Evolutionary conservation across 306 rosid species (phyloP).

Genomic region (Crataegus laevigata): DNA sequence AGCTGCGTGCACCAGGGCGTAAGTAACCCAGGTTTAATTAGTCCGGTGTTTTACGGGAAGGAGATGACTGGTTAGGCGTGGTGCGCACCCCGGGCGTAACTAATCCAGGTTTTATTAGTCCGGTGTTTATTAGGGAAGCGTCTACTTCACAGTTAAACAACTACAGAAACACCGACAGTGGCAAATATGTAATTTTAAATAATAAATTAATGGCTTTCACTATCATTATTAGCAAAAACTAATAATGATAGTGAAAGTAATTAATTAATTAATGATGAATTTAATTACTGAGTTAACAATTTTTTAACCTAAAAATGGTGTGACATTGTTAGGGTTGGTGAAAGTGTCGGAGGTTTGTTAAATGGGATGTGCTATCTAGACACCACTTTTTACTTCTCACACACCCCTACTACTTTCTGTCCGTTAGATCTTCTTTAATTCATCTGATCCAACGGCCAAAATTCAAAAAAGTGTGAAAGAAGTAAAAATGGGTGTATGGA

Average conservation of each 20-base stretch:
- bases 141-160: background rate
- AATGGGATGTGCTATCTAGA: too few relatives aligned
- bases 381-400: too few relatives aligned
- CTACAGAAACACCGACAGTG: constrained; percentile 29
- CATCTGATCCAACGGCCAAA: too few relatives aligned
- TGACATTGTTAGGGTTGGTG: background rate
- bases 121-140: background rate
- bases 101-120: background rate
- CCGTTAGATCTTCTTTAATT: too few relatives aligned
- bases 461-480: too few relatives aligned
- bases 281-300: background rate
- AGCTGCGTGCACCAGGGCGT: constrained; percentile 2
- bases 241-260: too few relatives aligned
- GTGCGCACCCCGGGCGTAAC: background rate
- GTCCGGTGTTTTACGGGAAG: background rate
- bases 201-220: too few relatives aligned
- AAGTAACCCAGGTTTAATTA: too few relatives aligned
- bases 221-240: too few relatives aligned
- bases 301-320: background rate
- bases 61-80: background rate
- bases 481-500: too few relatives aligned
- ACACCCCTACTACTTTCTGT: too few relatives aligned
- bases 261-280: too few relatives aligned
- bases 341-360: background rate
- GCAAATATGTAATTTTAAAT: constrained; percentile 7